phyloP scores from a whole-genome alignment of 164 flowering plant species.

The Sextonia rubra region DNA sequence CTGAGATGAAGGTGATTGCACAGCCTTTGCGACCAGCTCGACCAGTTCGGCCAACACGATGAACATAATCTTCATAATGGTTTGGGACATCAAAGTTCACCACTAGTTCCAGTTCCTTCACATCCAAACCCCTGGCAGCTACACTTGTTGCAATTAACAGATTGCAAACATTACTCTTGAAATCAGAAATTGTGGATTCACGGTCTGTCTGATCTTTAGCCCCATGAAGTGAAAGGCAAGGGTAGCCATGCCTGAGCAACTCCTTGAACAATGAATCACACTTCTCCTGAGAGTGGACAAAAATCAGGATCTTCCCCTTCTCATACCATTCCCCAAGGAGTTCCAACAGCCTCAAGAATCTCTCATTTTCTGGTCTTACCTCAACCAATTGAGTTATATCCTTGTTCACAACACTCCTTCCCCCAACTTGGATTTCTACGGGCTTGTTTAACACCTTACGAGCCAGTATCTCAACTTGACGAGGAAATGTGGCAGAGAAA shows the following conservation, averaged over 20 bases:
- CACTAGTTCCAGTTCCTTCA: constrained; percentile 92
- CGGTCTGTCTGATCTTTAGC: constrained; percentile 96
- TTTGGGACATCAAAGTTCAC: constrained; percentile 87
- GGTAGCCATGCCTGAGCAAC: constrained; percentile 66
- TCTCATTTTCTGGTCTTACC: constrained; percentile 79
- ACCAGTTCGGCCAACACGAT: constrained; percentile 95
- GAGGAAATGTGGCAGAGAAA: constrained; percentile 98
- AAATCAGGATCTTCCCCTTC: constrained; percentile 88
- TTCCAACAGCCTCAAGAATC: constrained; percentile 77
- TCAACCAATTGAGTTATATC: constrained; percentile 90
- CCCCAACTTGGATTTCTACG: constrained; percentile 93
- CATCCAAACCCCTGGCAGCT: constrained; percentile 98
- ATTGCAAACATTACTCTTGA: constrained; percentile 85
- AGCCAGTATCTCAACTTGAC: constrained; percentile 90
- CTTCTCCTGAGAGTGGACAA: constrained; percentile 89
- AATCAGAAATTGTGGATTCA: constrained; percentile 89
- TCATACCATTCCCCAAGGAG: constrained; percentile 93
- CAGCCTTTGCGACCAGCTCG: constrained; percentile 94
- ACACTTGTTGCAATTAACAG: constrained; percentile 86
- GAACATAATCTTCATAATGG: constrained; percentile 98
- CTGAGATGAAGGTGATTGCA: constrained; percentile 86
- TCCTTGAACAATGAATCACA: constrained; percentile 85
- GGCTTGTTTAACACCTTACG: constrained; percentile 84
- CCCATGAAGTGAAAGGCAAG: constrained; percentile 96
- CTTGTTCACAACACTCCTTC: constrained; percentile 96